Percentiles rank a stretch among this genome's conserved stretches.
These are phyloP conservation scores for Hirschioporus abietinus DNA, from an alignment of 768 basidiomycete species.

Conservation along the genomic window DNA sequence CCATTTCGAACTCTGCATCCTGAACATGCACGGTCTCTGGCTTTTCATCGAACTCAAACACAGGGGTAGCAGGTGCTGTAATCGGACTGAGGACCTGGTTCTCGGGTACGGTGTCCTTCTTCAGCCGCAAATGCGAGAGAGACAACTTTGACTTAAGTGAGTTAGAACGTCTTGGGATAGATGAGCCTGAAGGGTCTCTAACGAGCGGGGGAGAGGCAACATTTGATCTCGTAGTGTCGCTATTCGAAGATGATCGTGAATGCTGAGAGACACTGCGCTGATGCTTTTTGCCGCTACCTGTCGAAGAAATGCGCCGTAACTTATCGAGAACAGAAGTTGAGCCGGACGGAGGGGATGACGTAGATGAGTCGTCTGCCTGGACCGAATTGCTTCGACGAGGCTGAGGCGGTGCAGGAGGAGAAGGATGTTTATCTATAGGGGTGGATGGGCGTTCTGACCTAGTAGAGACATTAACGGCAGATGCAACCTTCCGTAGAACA, in stretches of 20 bases:
- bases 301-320: background rate
- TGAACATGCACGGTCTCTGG: conserved; percentile 66
- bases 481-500: background rate
- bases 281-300: conserved; percentile 3
- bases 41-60: conserved; percentile 22
- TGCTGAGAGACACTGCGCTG: conserved; percentile 13
- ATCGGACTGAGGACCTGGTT: conserved; percentile 24
- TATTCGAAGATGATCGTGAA: conserved; percentile 20
- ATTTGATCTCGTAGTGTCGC: conserved; percentile 31
- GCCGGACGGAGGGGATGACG: background rate
- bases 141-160: conserved; percentile 59
- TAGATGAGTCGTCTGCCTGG: background rate
- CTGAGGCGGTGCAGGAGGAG: background rate
- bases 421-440: background rate
- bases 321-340: background rate
- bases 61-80: conserved; percentile 2
- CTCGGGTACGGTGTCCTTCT: conserved; percentile 20
- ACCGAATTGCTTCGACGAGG: background rate
- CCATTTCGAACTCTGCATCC: conserved; percentile 78
- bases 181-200: conserved; percentile 27
- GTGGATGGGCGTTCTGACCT: background rate
- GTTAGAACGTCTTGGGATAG: conserved; percentile 23
- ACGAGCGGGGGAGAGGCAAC: conserved; percentile 35
- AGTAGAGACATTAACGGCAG: background rate
- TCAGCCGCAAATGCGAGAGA: conserved; percentile 58